Evolutionary conservation across 768 basidiomycete species (phyloP), one percentile per base, ranked within the genome.

Genomic region (Serendipita indica): DNA sequence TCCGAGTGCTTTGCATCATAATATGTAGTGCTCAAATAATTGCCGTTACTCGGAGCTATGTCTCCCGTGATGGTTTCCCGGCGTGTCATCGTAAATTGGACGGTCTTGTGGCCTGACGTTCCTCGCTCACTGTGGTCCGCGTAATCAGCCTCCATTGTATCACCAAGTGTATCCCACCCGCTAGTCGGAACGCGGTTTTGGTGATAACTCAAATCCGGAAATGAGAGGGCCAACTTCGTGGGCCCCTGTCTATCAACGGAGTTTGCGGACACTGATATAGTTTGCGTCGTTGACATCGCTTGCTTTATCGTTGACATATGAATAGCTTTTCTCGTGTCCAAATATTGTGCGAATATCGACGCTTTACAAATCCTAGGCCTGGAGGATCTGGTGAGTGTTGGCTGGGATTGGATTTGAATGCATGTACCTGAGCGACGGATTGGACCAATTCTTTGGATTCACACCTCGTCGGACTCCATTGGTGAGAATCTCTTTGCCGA

Each of bases 391-490:
- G 30, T 25, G n/a, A 33, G 10, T 1, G 30, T 30, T 30, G 32
- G 49, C 25, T 30, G n/a, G 4, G 7, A 4, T 37, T 37, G n/a
- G 10, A 10, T 28, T 18, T 12, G 10, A 22, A 18, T 20, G 6
- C 0, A 59, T 69, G 52, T 59, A 84, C 88, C 82, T 78, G 37
- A 78, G 81, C 67, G 82, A 83, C 4, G 76, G 70, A 32, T 75
- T 75, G 62, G 78, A 73, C 25, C 84, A 75, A 64, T 86, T 79
- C 65, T 86, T 89, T 0, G 83, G 78, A 10, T 85, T 72, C 1
- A 86, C 80, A 1, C 89, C 89, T 43, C 89, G 81, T 64, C 78
- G 83, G n/a, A 82, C 71, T 2, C 89, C 89, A 61, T 86, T 87
- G 62, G 86, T 86, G 45, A 90, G 65, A 20, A 88, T 75, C 66